Base-by-base conservation (phyloP, 805 yeast genomes). In the Yarrowia porcina region DNA sequence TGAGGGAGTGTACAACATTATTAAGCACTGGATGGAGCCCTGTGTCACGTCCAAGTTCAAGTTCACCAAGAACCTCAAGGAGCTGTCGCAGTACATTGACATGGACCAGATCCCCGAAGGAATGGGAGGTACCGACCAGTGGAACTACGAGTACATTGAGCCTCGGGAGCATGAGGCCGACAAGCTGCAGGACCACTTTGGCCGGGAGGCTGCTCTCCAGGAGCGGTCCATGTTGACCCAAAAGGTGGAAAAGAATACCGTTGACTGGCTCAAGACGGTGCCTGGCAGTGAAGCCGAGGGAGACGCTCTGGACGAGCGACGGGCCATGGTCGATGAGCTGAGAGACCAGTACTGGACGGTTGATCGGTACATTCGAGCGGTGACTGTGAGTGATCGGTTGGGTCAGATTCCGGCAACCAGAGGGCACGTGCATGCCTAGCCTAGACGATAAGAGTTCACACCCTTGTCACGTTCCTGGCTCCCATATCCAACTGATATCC, bases 1-100 rank as follows among this genome's bases (percentile, higher is more conserved):
- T 74, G 82, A 87, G 61, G 89, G 93, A 17, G 87, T 89, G 64
- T 89, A 96, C 96, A 87, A 84, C 67, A 82, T 89, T 65, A 82
- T 89, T 65, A 88, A 87, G 71, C 82, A 83, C 67, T 89, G 94
- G 96, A 76, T 89, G 61, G 96, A 89, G 69, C 96, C 96, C 2
- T 93, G 87, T 23, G 94, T 89, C 65, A 91, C 93, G 0, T 80
- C 89, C 6, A 89, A 89, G 72, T 86, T 89, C 65, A 82, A 82
- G 38, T 89, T 89, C 74, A 85, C 93, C 20, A 87, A 86, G 69
- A 77, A 77, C 65, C 70, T 76, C 13, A 80, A 81, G 61, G 94
- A 89, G 64, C 73, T 89, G 69, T 76, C 75, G 30, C 77, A 83
- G 64, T 82, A 76, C 69, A 80, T 89, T 32, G 82, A 81, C 28